These are phyloP conservation scores for Pythium vanterpoolii DNA, from an alignment of 352 stramenopile species.

Conservation along the genomic window DNA sequence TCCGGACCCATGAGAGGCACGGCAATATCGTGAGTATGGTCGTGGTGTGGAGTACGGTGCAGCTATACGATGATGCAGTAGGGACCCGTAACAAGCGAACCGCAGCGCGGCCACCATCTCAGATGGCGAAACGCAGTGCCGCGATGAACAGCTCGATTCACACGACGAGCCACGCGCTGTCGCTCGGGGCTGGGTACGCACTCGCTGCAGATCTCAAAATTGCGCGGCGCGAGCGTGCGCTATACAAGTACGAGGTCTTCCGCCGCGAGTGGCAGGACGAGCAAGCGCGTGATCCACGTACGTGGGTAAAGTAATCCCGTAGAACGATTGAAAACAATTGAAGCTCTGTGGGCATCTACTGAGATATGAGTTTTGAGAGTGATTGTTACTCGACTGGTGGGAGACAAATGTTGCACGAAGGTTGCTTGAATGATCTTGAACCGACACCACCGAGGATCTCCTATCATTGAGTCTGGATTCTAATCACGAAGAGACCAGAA, in stretches of 20 bases:
- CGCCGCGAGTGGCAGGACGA: conserved; percentile 72
- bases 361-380: conserved; percentile 1
- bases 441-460: background rate
- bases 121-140: background rate
- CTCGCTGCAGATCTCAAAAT: conserved; percentile 66
- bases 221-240: conserved; percentile 45
- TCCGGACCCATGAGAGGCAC: conserved; percentile 36
- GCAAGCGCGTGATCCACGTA: conserved; percentile 46
- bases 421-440: conserved; percentile 18
- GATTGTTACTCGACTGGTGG: background rate
- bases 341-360: background rate
- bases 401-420: background rate
- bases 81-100: conserved; percentile 9
- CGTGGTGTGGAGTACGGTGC: conserved; percentile 74
- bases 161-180: conserved; percentile 32
- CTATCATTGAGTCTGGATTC: conserved; percentile 1
- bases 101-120: background rate
- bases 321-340: no score
- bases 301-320: conserved; percentile 37
- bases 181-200: conserved; percentile 20
- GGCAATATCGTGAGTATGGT: conserved; percentile 57
- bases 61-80: conserved; percentile 58
- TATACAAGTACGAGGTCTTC: conserved; percentile 81
- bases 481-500: background rate
- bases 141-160: conserved; percentile 31